Evolutionary conservation across 371 early-diverging fungal species (phyloP).

Genomic region (Aphelidium insulamus): DNA sequence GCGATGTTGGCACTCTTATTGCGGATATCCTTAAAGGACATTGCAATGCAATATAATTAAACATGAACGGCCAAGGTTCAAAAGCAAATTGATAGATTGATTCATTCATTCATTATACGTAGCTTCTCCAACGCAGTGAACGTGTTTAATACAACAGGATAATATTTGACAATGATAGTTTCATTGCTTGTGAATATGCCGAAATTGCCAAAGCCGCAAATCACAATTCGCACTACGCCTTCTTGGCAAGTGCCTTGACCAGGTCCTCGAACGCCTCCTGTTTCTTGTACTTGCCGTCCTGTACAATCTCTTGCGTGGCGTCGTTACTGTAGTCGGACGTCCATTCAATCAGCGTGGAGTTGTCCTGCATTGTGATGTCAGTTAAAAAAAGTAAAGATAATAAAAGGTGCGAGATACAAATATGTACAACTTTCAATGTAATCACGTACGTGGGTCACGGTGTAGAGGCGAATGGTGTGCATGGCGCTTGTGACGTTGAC

Average conservation of each 20-base stretch:
- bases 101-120: too few species aligned
- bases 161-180: too few species aligned
- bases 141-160: too few species aligned
- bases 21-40: too few species aligned
- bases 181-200: too few species aligned
- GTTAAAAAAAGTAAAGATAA: background rate
- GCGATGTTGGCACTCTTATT: too few species aligned
- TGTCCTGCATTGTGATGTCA: slow-evolving; percentile 11
- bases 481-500: slow-evolving; percentile 22
- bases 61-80: too few species aligned
- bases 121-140: too few species aligned
- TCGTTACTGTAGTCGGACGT: slow-evolving; percentile 28
- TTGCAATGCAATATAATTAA: too few species aligned
- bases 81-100: too few species aligned
- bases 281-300: slow-evolving; percentile 40
- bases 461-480: slow-evolving; percentile 22
- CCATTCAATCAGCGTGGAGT: slow-evolving; percentile 39
- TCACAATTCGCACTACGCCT: too few species aligned
- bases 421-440: background rate
- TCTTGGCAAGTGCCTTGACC: slow-evolving; percentile 13
- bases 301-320: slow-evolving; percentile 18
- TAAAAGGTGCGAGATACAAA: background rate
- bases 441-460: slow-evolving; percentile 16
- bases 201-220: too few species aligned
- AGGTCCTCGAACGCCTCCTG: slow-evolving; percentile 32